Evolutionary conservation across 23 red algal genomes (phyloP).

Genomic region (Gracilaria vermiculophylla): DNA sequence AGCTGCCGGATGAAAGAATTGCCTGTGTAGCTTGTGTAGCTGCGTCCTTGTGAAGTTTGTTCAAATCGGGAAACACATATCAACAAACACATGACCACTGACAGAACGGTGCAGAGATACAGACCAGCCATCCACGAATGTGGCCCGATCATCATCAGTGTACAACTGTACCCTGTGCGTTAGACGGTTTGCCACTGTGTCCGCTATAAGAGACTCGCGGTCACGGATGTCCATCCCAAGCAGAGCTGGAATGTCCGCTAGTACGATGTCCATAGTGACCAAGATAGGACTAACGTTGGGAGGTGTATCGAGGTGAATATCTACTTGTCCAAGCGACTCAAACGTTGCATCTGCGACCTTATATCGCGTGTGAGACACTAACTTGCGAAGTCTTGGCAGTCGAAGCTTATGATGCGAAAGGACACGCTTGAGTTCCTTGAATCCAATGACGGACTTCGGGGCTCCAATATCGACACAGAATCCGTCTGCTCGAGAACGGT

Average conservation of each 20-base stretch:
- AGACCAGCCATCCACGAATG: neutral
- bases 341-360: neutral
- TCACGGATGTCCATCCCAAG: neutral
- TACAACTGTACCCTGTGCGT: neutral
- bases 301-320: constrained; percentile 1
- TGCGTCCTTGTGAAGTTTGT: constrained; percentile 6
- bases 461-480: constrained; percentile 39
- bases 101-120: neutral
- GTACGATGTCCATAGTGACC: neutral
- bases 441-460: constrained; percentile 1
- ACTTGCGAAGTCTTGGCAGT: neutral
- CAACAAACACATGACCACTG: neutral
- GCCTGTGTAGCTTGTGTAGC: constrained; percentile 30
- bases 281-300: neutral
- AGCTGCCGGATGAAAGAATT: constrained; percentile 26
- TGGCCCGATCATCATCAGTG: neutral
- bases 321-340: constrained; percentile 1
- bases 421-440: neutral
- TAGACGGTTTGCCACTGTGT: constrained; percentile 4
- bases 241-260: constrained; percentile 28
- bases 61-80: neutral
- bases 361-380: neutral
- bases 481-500: neutral
- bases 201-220: neutral
- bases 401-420: neutral